phyloP scores from a whole-genome alignment of 257 asterid genomes.

The Primulina eburnea region DNA sequence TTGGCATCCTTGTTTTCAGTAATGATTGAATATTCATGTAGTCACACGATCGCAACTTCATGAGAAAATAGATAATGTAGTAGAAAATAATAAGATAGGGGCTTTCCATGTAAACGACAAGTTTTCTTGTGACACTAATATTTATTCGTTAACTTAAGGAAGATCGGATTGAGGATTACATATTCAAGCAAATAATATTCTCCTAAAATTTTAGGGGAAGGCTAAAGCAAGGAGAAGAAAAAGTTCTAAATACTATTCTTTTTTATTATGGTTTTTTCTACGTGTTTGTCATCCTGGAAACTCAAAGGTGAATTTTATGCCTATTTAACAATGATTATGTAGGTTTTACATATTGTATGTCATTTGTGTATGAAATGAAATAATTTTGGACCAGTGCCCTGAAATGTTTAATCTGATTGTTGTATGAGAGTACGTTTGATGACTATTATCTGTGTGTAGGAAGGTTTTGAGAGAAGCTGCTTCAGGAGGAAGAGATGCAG shows the following conservation, averaged over 20 bases:
- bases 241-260: no score
- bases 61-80: no score
- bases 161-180: not conserved
- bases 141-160: no score
- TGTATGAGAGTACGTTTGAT: not conserved
- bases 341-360: not conserved
- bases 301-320: not conserved
- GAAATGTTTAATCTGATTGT: not conserved
- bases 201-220: not conserved
- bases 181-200: not conserved
- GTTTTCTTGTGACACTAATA: not conserved
- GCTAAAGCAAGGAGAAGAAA: not conserved
- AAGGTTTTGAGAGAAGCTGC: conserved; percentile 95
- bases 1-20: no score
- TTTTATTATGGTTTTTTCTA: no score
- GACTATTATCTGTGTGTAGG: conserved; percentile 31
- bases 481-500: conserved; percentile 85
- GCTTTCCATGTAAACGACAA: not conserved
- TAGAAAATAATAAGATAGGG: not conserved
- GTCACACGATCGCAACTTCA: no score
- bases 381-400: not conserved
- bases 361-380: not conserved
- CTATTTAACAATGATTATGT: not conserved
- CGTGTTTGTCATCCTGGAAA: not conserved
- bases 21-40: no score